Evolutionary conservation across 768 basidiomycete species (phyloP), one percentile per base, ranked within the genome.

Genomic region (Termitomyces sp.): DNA sequence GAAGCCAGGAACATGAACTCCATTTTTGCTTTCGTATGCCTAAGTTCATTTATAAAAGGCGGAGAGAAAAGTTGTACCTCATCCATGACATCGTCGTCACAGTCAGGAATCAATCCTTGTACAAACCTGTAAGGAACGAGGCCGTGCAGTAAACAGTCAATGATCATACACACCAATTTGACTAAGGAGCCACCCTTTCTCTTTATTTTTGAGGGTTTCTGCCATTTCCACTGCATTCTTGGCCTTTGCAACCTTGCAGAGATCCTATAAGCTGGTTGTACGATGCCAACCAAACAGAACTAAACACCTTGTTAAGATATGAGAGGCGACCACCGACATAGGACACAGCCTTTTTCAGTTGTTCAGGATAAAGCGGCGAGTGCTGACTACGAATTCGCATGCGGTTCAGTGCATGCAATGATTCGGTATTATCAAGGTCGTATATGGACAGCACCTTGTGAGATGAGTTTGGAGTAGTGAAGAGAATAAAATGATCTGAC

Each of bases 11-110:
- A 65, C 90, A 91, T 42, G 85, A 85, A 63, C 81, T 84, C 84
- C 86, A 88, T 81, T 88, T 89, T 84, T 90, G 87, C 84, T 86
- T 53, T 31, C 20, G 24, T 15, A 41, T 28, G 34, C 18, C 15
- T 13, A 4, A 24, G 16, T 29, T 3, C 12, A 5, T 9, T 37
- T 1, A 26, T 33, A 10, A 46, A 56, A n/a, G 5, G 12, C 60
- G 51, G n/a, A 7, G 26, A 4, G 12, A 41, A 39, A 44, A 34
- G 47, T 68, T 75, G 61, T 63, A 89, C 89, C 78, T 93, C 93
- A 70, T 94, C 92, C 92, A 90, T 91, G 57, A 90, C 84, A 65
- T 90, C 88, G 71, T 91, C 89, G 68, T 93, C 91, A 65, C 84
- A 86, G 66, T 91, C 91, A 8, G 82, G 81, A 57, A 94, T 93